Evolutionary conservation across 306 rosid species (phyloP).

Genomic region (Trichosanthes truncata): DNA sequence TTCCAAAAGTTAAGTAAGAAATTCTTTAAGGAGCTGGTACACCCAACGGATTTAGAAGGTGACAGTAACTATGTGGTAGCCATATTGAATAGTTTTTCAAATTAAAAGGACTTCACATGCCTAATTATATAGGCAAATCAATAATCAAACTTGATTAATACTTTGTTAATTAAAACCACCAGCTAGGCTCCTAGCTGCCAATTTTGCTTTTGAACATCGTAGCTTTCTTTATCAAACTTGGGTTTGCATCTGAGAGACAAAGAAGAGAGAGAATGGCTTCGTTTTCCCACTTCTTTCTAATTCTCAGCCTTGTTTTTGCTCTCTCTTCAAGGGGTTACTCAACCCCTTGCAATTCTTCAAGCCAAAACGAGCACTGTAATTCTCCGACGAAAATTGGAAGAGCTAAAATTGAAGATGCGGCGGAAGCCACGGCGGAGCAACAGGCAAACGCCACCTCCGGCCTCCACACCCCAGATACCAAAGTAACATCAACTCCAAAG

Average conservation of each 20-base stretch:
- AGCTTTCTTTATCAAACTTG: background rate
- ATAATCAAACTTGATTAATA: background rate
- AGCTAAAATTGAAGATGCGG: background rate
- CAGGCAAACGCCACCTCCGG: background rate
- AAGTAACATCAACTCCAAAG: background rate
- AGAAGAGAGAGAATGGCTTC: background rate
- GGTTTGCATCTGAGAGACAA: background rate
- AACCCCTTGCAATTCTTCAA: background rate
- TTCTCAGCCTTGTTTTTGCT: background rate
- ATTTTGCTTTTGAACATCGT: background rate
- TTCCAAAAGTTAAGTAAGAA: too few relatives aligned
- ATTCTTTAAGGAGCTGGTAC: too few relatives aligned
- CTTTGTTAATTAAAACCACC: background rate
- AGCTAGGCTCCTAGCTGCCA: background rate
- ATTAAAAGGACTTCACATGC: background rate
- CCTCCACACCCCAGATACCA: background rate
- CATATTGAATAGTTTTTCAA: too few relatives aligned
- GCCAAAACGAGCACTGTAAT: background rate
- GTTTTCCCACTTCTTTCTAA: background rate
- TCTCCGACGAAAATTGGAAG: background rate
- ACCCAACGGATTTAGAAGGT: too few relatives aligned
- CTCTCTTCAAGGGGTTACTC: background rate
- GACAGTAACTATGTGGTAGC: too few relatives aligned
- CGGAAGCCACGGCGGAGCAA: background rate
- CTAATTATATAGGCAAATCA: background rate